Evolutionary conservation across 192 early-diverging fungal species (phyloP), one percentile per base, ranked within the genome.

Genomic region (Coemansia sp.): DNA sequence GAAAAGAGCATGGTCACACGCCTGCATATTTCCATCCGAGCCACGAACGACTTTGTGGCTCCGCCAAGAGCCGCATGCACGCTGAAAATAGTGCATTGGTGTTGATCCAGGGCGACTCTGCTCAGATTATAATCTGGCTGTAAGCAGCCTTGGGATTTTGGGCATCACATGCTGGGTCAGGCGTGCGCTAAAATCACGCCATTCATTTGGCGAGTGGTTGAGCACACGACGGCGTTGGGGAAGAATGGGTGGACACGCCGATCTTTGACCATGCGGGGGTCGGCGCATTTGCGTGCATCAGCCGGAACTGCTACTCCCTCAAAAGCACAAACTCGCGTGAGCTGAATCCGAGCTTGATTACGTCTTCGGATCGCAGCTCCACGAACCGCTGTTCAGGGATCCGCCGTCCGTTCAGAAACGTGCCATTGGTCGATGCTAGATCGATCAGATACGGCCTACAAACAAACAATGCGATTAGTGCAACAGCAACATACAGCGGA

Each of bases 271-370:
- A 5, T 27, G 4, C 5, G 2, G 27, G 27, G 27, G 27, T 27
- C 27, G 27, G 27, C 27, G 29, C 29, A 32, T 32, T 43, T 43
- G 41, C 41, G 4, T 15, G 41, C 41, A 43, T n/a, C 41, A 4
- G 41, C 14, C 41, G 12, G 41, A 14, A 4, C 41, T 43, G 10
- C 41, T 43, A 70, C 53, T 94, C 93, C 63, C 84, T 79, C 63
- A 98, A 82, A 15, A 98, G 64, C 4, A 98, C 94, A 61, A 94
- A 97, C 60, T 98, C 96, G 54, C 96, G 82, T 1, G 92, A 90
- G 64, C 90, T 93, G 41, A 88, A 86, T 0, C 94, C 96, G 84
- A 98, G 95, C 67, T 90, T 94, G 24, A 98, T 74, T 5, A 91
- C 85, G 76, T 98, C 96, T 12, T 87, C 88, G 23, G 85, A 56